Conservation (phyloP, 75 land plant genomes). For the Cunninghamia lanceolata region DNA sequence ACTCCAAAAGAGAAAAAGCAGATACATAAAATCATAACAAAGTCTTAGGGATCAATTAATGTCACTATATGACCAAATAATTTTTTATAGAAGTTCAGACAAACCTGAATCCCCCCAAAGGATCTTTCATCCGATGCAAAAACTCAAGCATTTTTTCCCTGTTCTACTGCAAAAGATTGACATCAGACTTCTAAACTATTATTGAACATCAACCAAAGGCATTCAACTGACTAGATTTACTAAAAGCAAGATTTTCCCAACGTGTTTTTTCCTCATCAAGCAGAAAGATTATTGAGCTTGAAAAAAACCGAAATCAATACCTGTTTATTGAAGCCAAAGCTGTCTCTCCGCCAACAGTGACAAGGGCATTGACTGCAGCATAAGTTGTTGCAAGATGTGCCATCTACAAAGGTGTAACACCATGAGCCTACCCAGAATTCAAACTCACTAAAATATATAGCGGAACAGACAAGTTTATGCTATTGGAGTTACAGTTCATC, state of each 20-base stretch:
- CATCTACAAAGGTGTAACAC: slow-evolving; percentile 41
- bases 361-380: slow-evolving; percentile 89
- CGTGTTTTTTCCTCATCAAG: not conserved
- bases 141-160: slow-evolving; percentile 66
- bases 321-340: slow-evolving; percentile 87
- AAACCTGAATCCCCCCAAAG: slow-evolving; percentile 87
- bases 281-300: not conserved
- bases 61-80: not conserved
- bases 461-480: not conserved
- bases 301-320: slow-evolving; percentile 33
- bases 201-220: not conserved
- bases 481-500: not conserved
- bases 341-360: slow-evolving; percentile 76
- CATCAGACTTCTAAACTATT: slow-evolving; percentile 7
- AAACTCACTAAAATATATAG: not conserved
- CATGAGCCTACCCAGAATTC: not conserved
- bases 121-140: slow-evolving; percentile 82
- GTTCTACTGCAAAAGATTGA: slow-evolving; percentile 26
- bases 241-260: not conserved
- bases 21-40: not conserved
- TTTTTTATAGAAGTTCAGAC: not conserved
- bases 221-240: not conserved
- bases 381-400: slow-evolving; percentile 98
- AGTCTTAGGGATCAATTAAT: not conserved
- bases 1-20: not conserved